phyloP scores from a whole-genome alignment of 2,329 filamentous ascomycete genomes.

The Graphiopsis chlorocephala region DNA sequence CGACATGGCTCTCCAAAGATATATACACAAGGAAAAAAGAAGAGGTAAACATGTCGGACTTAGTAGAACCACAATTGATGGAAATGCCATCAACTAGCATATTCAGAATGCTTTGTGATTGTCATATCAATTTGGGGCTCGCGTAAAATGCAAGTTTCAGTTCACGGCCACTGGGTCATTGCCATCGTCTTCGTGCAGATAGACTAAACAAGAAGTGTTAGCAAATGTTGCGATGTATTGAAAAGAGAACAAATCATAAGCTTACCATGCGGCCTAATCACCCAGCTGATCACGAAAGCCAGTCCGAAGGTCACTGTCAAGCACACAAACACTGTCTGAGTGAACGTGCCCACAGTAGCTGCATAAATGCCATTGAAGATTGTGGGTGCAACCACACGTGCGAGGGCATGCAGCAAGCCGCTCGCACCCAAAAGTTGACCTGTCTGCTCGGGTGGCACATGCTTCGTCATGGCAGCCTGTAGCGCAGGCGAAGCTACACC shows the following conservation, averaged over 20 bases:
- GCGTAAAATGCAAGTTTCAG: neutral
- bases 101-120: neutral
- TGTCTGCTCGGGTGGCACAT: conserved; percentile 76
- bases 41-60: neutral
- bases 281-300: conserved; percentile 65
- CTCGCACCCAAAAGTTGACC: conserved; percentile 87
- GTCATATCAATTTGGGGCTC: neutral
- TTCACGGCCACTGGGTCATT: neutral
- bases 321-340: conserved; percentile 80
- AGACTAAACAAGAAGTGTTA: conserved; percentile 12
- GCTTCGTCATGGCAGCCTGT: conserved; percentile 83
- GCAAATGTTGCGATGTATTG: neutral
- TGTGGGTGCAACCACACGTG: conserved; percentile 74
- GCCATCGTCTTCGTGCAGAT: conserved; percentile 18
- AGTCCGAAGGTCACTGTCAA: conserved; percentile 64
- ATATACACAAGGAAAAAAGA: neutral
- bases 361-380: conserved; percentile 86
- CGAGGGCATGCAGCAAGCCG: conserved; percentile 79
- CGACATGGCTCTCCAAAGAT: neutral
- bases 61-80: too few species aligned
- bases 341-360: conserved; percentile 71
- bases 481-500: conserved; percentile 83
- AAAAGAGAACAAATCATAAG: conserved; percentile 23
- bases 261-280: conserved; percentile 73
- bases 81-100: neutral